A percentile compares a stretch with the other conserved stretches of the same genome.
Evolutionary conservation across 805 yeast genomes (phyloP).

Genomic region (Saccharomycopsis selenospora): DNA sequence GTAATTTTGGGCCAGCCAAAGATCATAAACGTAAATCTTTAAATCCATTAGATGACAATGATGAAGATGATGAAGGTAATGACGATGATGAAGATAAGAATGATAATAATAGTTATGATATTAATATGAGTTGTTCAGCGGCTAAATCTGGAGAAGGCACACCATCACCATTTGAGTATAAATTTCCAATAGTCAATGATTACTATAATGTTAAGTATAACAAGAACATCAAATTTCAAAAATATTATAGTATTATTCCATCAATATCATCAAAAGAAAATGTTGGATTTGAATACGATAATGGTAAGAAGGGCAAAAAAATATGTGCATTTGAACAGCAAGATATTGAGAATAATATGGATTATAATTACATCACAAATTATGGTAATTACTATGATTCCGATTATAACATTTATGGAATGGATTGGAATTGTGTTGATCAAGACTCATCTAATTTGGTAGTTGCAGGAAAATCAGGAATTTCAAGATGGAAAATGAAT

Average conservation of each 20-base stretch:
- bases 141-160: background rate
- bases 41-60: slow-evolving; percentile 18
- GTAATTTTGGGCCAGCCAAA: slow-evolving; percentile 21
- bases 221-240: slow-evolving; percentile 4
- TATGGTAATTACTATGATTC: slow-evolving; percentile 16
- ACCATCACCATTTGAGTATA: background rate
- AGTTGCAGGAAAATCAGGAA: slow-evolving; percentile 55
- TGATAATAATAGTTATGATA: background rate
- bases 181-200: slow-evolving; percentile 7
- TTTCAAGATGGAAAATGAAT: slow-evolving; percentile 64
- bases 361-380: slow-evolving; percentile 4
- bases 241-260: slow-evolving; percentile 5
- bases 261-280: background rate
- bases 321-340: too few relatives aligned
- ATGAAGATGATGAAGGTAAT: slow-evolving; percentile 25
- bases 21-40: slow-evolving; percentile 12
- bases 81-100: background rate
- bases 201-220: slow-evolving; percentile 4
- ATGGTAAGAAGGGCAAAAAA: too few relatives aligned
- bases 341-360: background rate
- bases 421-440: slow-evolving; percentile 46
- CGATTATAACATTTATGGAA: slow-evolving; percentile 51
- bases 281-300: too few relatives aligned
- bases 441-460: slow-evolving; percentile 44
- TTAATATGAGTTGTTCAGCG: background rate